Evolutionary conservation across 257 asterid genomes (phyloP).

Genomic region (Solanum virginianum): DNA sequence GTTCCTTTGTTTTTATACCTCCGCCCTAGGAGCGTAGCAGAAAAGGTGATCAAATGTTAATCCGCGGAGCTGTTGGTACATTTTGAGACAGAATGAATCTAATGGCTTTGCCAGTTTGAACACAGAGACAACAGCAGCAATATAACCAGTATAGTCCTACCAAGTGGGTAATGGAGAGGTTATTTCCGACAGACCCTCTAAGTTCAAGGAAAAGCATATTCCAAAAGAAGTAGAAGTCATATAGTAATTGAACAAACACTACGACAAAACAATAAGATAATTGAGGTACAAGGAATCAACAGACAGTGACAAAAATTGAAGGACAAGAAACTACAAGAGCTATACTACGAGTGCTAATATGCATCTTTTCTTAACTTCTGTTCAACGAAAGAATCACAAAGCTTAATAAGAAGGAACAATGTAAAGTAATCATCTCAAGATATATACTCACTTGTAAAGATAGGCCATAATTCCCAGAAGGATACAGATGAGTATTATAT

Average conservation of each 20-base stretch:
- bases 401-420: not conserved
- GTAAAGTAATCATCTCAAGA: not conserved
- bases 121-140: no score
- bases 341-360: not conserved
- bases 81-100: not conserved
- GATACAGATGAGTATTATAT: conserved; percentile 54
- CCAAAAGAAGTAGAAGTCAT: no score
- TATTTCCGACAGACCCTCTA: not conserved
- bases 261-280: not conserved
- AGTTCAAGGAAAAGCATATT: no score
- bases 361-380: not conserved
- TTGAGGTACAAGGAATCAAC: not conserved
- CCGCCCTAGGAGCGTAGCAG: not conserved
- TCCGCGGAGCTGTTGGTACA: not conserved
- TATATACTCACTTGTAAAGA: conserved; percentile 68
- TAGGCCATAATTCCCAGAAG: conserved; percentile 73
- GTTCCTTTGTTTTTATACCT: not conserved
- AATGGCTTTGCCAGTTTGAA: not conserved
- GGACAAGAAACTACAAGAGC: not conserved
- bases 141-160: no score
- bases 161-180: not conserved
- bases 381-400: not conserved
- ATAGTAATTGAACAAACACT: no score
- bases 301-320: not conserved
- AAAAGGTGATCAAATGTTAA: not conserved